These are phyloP conservation scores for Remersonia thermophila DNA, from an alignment of 2,329 filamentous ascomycete species.

Conservation along the genomic window DNA sequence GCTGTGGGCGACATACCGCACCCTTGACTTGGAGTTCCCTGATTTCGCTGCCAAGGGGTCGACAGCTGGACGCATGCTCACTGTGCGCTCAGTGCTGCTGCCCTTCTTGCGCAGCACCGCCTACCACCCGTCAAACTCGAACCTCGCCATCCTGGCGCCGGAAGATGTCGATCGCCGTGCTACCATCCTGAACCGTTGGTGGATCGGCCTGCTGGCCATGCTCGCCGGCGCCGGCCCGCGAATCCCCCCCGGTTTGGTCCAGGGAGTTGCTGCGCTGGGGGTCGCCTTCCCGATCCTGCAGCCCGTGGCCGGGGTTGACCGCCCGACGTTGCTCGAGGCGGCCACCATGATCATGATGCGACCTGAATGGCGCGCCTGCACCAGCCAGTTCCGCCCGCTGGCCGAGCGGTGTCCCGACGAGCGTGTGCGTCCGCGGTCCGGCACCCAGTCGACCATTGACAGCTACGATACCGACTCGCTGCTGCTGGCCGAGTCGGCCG, in stretches of 20 bases:
- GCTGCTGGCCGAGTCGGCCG: slow-evolving; percentile 52
- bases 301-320: slow-evolving; percentile 71
- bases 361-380: slow-evolving; percentile 71
- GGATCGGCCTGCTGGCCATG: slow-evolving; percentile 70
- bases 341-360: slow-evolving; percentile 75
- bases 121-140: slow-evolving; percentile 50
- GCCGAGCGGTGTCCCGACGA: slow-evolving; percentile 40
- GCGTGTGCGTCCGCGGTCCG: slow-evolving; percentile 31
- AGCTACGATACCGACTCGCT: slow-evolving; percentile 48
- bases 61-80: slow-evolving; percentile 52
- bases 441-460: slow-evolving; percentile 44
- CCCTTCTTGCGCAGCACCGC: slow-evolving; percentile 66
- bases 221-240: slow-evolving; percentile 44
- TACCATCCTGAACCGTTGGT: slow-evolving; percentile 81
- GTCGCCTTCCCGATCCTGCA: slow-evolving; percentile 30
- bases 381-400: slow-evolving; percentile 53
- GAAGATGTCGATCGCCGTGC: slow-evolving; percentile 75
- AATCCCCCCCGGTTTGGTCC: slow-evolving; percentile 24
- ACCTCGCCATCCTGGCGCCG: slow-evolving; percentile 42
- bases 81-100: slow-evolving; percentile 59
- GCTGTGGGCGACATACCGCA: slow-evolving; percentile 43
- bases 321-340: slow-evolving; percentile 67
- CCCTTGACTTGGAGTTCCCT: slow-evolving; percentile 35
- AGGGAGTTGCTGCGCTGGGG: slow-evolving; percentile 10
- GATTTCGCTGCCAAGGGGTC: slow-evolving; percentile 57